These are phyloP conservation scores for Backusella morwellensis DNA, from an alignment of 192 early-diverging fungal species.

Conservation along the genomic window DNA sequence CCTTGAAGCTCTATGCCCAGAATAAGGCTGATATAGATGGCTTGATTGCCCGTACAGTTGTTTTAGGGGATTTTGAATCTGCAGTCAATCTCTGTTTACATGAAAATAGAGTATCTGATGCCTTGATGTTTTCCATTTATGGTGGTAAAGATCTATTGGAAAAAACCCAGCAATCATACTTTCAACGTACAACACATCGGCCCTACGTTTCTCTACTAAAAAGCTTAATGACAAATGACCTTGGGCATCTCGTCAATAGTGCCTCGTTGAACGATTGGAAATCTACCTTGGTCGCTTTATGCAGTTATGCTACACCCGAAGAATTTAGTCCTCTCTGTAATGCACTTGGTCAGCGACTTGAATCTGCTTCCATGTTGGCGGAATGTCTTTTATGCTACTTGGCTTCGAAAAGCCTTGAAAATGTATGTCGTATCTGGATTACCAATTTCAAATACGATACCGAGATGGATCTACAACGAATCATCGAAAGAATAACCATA, in stretches of 20 bases:
- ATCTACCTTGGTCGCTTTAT: slow-evolving; percentile 89
- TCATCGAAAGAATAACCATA: slow-evolving; percentile 90
- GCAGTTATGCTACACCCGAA: slow-evolving; percentile 89
- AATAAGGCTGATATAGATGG: slow-evolving; percentile 58
- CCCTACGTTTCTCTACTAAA: slow-evolving; percentile 84
- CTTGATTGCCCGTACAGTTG: slow-evolving; percentile 78
- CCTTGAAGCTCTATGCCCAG: not conserved
- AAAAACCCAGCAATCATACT: slow-evolving; percentile 62
- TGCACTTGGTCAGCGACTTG: slow-evolving; percentile 59
- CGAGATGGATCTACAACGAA: slow-evolving; percentile 52
- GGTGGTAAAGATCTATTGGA: slow-evolving; percentile 55
- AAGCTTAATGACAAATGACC: slow-evolving; percentile 73
- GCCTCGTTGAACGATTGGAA: slow-evolving; percentile 84
- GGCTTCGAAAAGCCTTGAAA: slow-evolving; percentile 75
- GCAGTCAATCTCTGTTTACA: slow-evolving; percentile 85
- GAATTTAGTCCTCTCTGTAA: slow-evolving; percentile 70
- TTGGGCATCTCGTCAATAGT: slow-evolving; percentile 75
- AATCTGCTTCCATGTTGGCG: slow-evolving; percentile 40
- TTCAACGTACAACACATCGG: slow-evolving; percentile 63
- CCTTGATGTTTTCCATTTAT: slow-evolving; percentile 71
- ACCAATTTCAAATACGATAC: slow-evolving; percentile 49
- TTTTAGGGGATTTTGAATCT: slow-evolving; percentile 88
- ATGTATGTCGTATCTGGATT: slow-evolving; percentile 84
- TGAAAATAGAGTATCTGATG: slow-evolving; percentile 65
- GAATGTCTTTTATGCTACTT: slow-evolving; percentile 78